These are phyloP conservation scores for Paecilomyces variotii DNA, from an alignment of 2,329 filamentous ascomycete genomes.

Conservation along the genomic window DNA sequence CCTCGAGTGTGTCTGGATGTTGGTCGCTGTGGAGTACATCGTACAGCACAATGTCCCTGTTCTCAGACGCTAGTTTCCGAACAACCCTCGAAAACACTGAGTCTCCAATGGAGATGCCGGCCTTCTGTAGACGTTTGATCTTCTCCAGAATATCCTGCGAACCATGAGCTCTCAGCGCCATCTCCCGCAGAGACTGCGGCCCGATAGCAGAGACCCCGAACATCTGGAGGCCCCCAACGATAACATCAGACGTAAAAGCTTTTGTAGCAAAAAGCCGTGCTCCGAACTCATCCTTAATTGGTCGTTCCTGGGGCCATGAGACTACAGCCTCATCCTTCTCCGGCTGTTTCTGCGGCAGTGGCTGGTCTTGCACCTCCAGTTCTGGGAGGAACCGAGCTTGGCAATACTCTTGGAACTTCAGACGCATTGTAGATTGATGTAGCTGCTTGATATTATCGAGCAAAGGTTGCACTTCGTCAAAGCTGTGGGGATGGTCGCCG, in stretches of 20 bases:
- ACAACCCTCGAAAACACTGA: slow-evolving; percentile 61
- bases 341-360: slow-evolving; percentile 2
- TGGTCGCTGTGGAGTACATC: slow-evolving; percentile 52
- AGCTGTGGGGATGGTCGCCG: slow-evolving; percentile 34
- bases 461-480: slow-evolving; percentile 32
- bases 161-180: slow-evolving; percentile 58
- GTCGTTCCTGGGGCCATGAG: slow-evolving; percentile 27
- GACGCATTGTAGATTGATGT: slow-evolving; percentile 16
- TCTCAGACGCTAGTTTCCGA: slow-evolving; percentile 52
- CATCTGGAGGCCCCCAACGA: slow-evolving; percentile 61
- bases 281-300: slow-evolving; percentile 60
- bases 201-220: slow-evolving; percentile 67
- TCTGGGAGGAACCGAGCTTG: slow-evolving; percentile 9
- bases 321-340: slow-evolving; percentile 8
- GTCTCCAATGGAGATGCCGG: slow-evolving; percentile 55
- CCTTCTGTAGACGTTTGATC: slow-evolving; percentile 52
- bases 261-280: slow-evolving; percentile 75
- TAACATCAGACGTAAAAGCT: slow-evolving; percentile 63
- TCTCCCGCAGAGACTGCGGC: slow-evolving; percentile 66
- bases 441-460: slow-evolving; percentile 31
- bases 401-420: slow-evolving; percentile 14
- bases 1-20: slow-evolving; percentile 56
- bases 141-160: slow-evolving; percentile 49
- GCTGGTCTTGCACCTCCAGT: slow-evolving; percentile 2
- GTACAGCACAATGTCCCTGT: slow-evolving; percentile 46